These are phyloP conservation scores for Colletotrichum liriopes DNA, from an alignment of 2,329 filamentous ascomycete species.

Conservation along the genomic window DNA sequence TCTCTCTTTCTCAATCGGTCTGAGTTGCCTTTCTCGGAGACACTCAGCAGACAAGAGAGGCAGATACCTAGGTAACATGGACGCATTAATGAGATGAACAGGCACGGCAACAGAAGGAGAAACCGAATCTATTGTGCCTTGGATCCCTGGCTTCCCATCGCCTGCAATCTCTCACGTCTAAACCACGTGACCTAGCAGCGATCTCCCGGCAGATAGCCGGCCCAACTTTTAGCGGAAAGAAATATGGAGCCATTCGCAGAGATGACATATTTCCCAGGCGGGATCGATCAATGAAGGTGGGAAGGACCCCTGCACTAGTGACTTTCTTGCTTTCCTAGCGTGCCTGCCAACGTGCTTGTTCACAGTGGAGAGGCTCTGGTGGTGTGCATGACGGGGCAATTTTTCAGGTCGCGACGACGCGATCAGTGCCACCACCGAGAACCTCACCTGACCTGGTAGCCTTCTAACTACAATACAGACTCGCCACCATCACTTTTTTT, in stretches of 20 bases:
- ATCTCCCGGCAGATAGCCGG: conserved; percentile 34
- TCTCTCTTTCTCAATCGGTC: background rate
- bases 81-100: background rate
- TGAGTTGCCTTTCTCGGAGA: background rate
- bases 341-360: conserved; percentile 17
- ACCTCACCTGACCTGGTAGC: conserved; percentile 9
- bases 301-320: conserved; percentile 43
- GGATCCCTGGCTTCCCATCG: background rate
- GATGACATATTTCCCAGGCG: conserved; percentile 39
- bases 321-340: conserved; percentile 32
- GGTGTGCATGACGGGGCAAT: conserved; percentile 43
- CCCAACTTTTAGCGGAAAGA: conserved; percentile 19
- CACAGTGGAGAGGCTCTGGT: conserved; percentile 40
- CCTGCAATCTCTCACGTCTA: background rate
- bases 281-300: conserved; percentile 34
- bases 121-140: background rate
- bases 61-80: background rate
- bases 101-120: too few species aligned
- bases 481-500: background rate
- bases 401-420: conserved; percentile 44
- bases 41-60: background rate
- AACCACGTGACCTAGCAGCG: conserved; percentile 29
- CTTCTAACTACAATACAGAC: conserved; percentile 3
- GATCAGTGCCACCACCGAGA: conserved; percentile 22
- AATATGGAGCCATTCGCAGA: conserved; percentile 30